Conservation (phyloP, 1,139 yeast genomes). For the Meyerozyma sp. region DNA sequence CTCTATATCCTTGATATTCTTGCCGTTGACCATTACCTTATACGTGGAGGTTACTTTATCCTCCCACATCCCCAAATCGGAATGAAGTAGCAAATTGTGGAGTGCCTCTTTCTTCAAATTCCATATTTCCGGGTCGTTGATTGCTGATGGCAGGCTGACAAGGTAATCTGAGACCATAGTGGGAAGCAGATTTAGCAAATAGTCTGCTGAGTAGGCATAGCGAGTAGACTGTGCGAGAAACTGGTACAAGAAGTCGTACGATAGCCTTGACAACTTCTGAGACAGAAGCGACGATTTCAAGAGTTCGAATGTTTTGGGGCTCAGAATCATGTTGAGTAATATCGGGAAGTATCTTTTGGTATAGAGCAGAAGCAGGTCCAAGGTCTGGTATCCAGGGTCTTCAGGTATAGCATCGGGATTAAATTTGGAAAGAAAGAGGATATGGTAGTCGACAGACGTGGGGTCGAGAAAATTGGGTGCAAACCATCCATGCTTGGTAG, state of each 20-base stretch:
- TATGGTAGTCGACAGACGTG: neutral
- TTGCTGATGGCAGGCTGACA: neutral
- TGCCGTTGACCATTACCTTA: neutral
- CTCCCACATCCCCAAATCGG: constrained; percentile 1
- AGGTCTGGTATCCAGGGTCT: no score
- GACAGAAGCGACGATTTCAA: neutral
- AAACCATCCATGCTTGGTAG: neutral
- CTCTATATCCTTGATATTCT: neutral
- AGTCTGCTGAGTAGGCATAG: neutral
- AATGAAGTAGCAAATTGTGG: neutral
- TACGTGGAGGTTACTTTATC: neutral
- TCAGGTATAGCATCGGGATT: neutral
- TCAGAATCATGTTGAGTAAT: neutral
- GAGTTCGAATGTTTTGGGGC: neutral
- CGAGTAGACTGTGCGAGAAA: neutral
- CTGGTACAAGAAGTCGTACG: neutral
- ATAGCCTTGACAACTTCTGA: neutral
- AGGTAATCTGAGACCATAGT: neutral
- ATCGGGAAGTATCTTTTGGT: neutral
- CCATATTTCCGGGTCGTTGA: neutral
- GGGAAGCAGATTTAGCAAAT: neutral
- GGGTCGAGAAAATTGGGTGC: neutral
- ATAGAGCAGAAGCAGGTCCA: neutral
- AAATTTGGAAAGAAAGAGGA: neutral
- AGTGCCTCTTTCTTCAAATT: neutral